Conservation (phyloP, 805 yeast species). For the Tetrapisispora fleetii region DNA sequence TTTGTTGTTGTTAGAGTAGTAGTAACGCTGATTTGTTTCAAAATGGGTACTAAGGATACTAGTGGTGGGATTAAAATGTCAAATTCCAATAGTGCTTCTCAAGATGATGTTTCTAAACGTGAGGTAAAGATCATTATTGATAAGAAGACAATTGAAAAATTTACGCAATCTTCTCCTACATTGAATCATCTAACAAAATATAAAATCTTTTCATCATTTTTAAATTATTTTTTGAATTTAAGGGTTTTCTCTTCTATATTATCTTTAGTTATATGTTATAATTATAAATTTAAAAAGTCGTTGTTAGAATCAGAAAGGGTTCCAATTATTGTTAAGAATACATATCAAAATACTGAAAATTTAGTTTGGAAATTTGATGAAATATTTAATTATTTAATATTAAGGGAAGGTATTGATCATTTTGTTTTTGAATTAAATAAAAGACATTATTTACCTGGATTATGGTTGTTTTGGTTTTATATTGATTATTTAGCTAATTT, state of each 20-base stretch:
- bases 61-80: not conserved
- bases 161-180: slow-evolving; percentile 21
- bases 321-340: slow-evolving; percentile 12
- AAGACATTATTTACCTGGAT: slow-evolving; percentile 10
- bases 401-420: slow-evolving; percentile 25
- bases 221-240: slow-evolving; percentile 11
- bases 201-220: slow-evolving; percentile 8
- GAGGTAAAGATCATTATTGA: slow-evolving; percentile 15
- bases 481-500: slow-evolving; percentile 26
- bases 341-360: slow-evolving; percentile 9
- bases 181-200: slow-evolving; percentile 19
- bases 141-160: slow-evolving; percentile 16
- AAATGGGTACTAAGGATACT: not conserved
- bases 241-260: slow-evolving; percentile 13
- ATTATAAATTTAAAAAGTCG: slow-evolving; percentile 7
- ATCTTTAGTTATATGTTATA: slow-evolving; percentile 8
- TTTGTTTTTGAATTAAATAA: slow-evolving; percentile 10
- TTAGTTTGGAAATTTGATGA: slow-evolving; percentile 14
- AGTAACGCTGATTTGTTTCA: no score
- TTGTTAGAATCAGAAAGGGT: slow-evolving; percentile 15
- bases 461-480: slow-evolving; percentile 23
- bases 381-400: slow-evolving; percentile 18
- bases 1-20: no score
- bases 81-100: not conserved
- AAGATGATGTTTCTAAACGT: slow-evolving; percentile 4